Evolutionary conservation across 2,329 filamentous ascomycete genomes (phyloP), one percentile per base, ranked within the genome.

Genomic region (Cladophialophora psammophila): DNA sequence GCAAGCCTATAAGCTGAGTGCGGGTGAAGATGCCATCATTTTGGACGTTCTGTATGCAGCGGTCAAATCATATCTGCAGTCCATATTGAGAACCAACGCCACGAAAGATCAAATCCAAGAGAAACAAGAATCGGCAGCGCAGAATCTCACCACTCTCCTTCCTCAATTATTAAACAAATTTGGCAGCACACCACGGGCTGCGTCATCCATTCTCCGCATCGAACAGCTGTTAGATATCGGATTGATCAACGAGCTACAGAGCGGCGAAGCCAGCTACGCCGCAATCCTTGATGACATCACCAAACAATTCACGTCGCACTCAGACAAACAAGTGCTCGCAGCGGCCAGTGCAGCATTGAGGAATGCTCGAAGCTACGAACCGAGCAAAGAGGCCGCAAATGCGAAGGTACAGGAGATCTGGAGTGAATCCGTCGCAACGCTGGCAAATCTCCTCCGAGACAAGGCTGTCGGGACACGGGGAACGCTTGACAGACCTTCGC

Each of bases 261-360:
- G 97, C 76, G 93, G 96, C 71, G 88, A 92, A 0, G 89, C 90
- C 1, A 90, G 89, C 1, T 96, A 96, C 75, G 87, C 90, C 6
- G 88, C 90, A 26, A 82, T 98, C 35, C 83, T 99, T 1, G 93
- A 97, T 72, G 94, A 97, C 74, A 93, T 98, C 73, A 93, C 92
- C 77, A 93, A 92, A 65, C 95, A 99, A 74, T 98, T 99, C 80
- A 89, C 91, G 73, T 89, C 93, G n/a, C 95, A 99, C 75, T 91
- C 92, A 52, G 92, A 96, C 74, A 91, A 92, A 73, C 87, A 87
- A 63, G 94, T 98, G 18, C 84, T 99, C 54, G 88, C 88, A 10
- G 94, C 97, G 78, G 94, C 93, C 13, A 90, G 91, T 34, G 85
- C 88, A 26, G 92, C 94, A 5, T 87, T 99, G 42, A 81, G 97